Evolutionary conservation across 2,329 filamentous ascomycete species (phyloP), one percentile per base, ranked within the genome.

Genomic region (Calonectria multiphialidica): DNA sequence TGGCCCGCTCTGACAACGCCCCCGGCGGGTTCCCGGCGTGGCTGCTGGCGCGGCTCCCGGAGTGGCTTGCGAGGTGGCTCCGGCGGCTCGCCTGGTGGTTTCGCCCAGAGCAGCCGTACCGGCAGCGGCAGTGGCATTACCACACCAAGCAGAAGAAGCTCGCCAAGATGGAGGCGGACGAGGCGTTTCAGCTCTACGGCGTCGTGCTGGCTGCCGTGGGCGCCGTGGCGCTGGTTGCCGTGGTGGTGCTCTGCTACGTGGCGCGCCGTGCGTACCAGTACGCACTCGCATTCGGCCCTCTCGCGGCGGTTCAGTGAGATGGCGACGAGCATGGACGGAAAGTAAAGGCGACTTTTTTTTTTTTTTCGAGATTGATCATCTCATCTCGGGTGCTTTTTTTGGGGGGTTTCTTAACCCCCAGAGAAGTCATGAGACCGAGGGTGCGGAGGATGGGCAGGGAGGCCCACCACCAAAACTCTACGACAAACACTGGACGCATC

Each of bases 131-230:
- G 21, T 86, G 83, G 80, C 87, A 88, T 75, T 90, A 90, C 74
- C 89, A 89, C 81, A 87, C 85, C 74, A 88, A 90, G 80, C 89
- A 91, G 82, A 85, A 88, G 72, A 90, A 91, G 80, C 84, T 94
- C 66, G 87, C 92, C 78, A 88, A 84, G 79, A 84, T 92, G 85
- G 90, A 94, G 80, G 86, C 91, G 18, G 86, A 86, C 3, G 91
- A 93, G 78, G 92, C 92, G 3, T 91, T 94, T 74, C 88, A 89
- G 79, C 85, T 93, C 80, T 87, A 90, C 28, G 83, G 85, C 13
- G 84, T 83, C 23, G 87, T 93, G n/a, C 82, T 93, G 28, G 79
- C 87, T 5, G 84, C 82, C 2, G 79, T 93, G 77, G 84, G 83
- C 10, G 78, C 86, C 21, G 37, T 73, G n/a, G 62, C 69, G 18